Percentiles rank a stretch among this genome's conserved stretches.
These are phyloP conservation scores for Ulmus americana DNA, from an alignment of 331 rosid genomes.

Conservation along the genomic window DNA sequence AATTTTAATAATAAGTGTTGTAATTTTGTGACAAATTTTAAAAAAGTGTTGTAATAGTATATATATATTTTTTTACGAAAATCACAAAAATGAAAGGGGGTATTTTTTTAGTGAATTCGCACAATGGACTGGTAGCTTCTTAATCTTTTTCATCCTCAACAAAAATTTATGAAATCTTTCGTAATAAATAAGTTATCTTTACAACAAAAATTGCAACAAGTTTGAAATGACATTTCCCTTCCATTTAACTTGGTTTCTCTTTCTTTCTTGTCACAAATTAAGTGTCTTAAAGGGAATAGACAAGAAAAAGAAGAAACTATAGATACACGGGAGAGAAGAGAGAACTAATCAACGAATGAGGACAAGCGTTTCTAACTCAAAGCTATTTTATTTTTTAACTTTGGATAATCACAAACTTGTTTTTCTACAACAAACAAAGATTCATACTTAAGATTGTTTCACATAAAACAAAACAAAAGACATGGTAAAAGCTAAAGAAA, in stretches of 20 bases:
- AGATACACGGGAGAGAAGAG: too few relatives aligned
- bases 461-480: slow-evolving; percentile 28
- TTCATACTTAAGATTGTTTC: neutral
- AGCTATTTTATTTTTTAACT: neutral
- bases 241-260: neutral
- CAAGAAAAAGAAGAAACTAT: neutral
- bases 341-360: too few relatives aligned
- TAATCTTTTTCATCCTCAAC: too few relatives aligned
- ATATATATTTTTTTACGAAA: too few relatives aligned
- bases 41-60: too few relatives aligned
- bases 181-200: neutral
- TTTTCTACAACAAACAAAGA: slow-evolving; percentile 4
- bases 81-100: too few relatives aligned
- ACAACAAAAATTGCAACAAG: neutral
- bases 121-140: too few relatives aligned
- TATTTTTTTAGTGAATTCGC: too few relatives aligned
- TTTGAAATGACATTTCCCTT: slow-evolving; percentile 25
- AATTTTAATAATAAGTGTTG: too few relatives aligned
- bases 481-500: slow-evolving; percentile 7
- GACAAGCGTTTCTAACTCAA: too few relatives aligned
- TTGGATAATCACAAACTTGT: slow-evolving; percentile 12
- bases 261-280: neutral
- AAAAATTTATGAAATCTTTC: too few relatives aligned
- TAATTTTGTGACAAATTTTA: too few relatives aligned
- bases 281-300: neutral